phyloP scores from a whole-genome alignment of 345 rosid species.

The Salix viminalis region DNA sequence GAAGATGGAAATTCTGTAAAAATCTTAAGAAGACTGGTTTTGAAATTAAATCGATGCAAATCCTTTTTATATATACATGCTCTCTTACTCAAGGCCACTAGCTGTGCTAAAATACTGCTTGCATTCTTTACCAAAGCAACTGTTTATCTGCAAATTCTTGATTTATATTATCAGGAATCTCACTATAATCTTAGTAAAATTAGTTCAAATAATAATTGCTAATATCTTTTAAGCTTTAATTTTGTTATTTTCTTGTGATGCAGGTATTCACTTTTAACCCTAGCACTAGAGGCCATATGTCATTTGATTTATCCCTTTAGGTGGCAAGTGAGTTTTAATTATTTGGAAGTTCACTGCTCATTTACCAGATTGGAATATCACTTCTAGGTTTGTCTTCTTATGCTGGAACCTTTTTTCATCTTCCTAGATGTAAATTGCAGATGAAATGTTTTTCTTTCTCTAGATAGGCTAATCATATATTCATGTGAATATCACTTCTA shows the following conservation, averaged over 20 bases:
- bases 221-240: too few relatives aligned
- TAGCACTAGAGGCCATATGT: constrained; percentile 75
- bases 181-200: too few relatives aligned
- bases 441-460: not conserved
- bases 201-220: too few relatives aligned
- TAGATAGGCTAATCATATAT: not conserved
- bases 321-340: constrained; percentile 70
- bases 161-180: too few relatives aligned
- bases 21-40: not conserved
- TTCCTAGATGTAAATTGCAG: constrained; percentile 7
- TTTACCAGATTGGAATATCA: not conserved
- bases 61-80: too few relatives aligned
- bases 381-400: not conserved
- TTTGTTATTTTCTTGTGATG: too few relatives aligned
- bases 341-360: not conserved
- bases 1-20: too few relatives aligned
- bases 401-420: not conserved
- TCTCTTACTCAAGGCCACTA: too few relatives aligned
- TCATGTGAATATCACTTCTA: constrained; percentile 26
- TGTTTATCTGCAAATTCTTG: too few relatives aligned
- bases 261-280: too few relatives aligned
- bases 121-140: too few relatives aligned
- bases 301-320: constrained; percentile 96
- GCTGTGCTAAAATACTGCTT: too few relatives aligned
- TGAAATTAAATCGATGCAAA: not conserved